Percentiles rank a stretch among this genome's conserved stretches.
These are phyloP conservation scores for Corynascus novoguineensis DNA, from an alignment of 495 filamentous ascomycete genomes.

Conservation along the genomic window DNA sequence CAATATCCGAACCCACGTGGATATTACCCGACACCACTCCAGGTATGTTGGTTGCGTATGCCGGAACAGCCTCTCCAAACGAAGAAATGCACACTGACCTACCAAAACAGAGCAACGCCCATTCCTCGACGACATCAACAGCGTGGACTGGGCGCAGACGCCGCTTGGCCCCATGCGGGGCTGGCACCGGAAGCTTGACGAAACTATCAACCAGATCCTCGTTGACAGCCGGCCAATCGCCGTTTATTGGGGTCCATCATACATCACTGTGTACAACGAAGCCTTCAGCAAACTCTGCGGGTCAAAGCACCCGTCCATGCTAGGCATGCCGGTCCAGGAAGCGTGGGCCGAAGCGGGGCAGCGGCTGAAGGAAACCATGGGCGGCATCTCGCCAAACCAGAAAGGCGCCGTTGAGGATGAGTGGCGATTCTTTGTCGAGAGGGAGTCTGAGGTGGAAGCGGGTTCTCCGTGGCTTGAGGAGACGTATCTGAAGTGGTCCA, in stretches of 20 bases:
- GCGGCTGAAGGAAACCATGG: conserved; percentile 31
- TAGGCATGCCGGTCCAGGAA: conserved; percentile 36
- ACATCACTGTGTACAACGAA: conserved; percentile 44
- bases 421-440: conserved; percentile 43
- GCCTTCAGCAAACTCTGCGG: conserved; percentile 39
- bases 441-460: conserved; percentile 29
- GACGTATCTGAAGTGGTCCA: conserved; percentile 57
- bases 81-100: background rate
- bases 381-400: conserved; percentile 20
- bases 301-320: conserved; percentile 31
- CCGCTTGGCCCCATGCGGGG: conserved; percentile 54
- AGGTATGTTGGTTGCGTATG: conserved; percentile 15
- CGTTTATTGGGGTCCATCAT: conserved; percentile 42
- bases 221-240: conserved; percentile 60
- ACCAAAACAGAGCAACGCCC: conserved; percentile 24
- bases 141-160: conserved; percentile 52
- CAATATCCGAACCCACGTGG: conserved; percentile 27
- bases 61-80: background rate
- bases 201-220: conserved; percentile 58
- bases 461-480: conserved; percentile 51
- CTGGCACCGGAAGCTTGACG: conserved; percentile 52
- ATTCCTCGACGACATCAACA: conserved; percentile 31
- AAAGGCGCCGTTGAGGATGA: conserved; percentile 31
- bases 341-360: conserved; percentile 33
- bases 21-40: conserved; percentile 30